A percentile compares a stretch with the other conserved stretches of the same genome.
Conservation (phyloP, 306 rosid genomes). For the Styphnolobium japonicum region DNA sequence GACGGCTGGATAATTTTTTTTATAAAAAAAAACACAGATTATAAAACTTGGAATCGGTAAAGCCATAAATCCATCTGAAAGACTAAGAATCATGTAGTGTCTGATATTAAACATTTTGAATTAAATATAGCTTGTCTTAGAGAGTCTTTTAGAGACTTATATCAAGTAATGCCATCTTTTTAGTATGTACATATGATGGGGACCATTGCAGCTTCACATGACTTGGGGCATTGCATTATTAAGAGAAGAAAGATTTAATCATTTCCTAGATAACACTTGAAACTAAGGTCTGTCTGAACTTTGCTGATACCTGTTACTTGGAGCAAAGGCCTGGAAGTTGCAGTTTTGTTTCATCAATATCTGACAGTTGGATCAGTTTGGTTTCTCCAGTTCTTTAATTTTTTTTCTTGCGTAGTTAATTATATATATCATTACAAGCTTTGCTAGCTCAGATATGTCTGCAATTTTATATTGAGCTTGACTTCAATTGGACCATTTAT, state of each 20-base stretch:
- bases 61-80: no score
- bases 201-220: not conserved
- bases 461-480: not conserved
- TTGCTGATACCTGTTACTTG: not conserved
- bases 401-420: not conserved
- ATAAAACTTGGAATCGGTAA: no score
- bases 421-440: not conserved
- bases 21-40: no score
- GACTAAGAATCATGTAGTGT: no score
- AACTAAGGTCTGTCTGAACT: not conserved
- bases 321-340: not conserved
- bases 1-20: no score
- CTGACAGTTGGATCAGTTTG: not conserved
- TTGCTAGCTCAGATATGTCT: not conserved
- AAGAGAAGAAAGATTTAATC: not conserved
- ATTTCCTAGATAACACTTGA: not conserved
- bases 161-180: not conserved
- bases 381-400: not conserved
- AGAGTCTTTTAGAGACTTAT: not conserved
- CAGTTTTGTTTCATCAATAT: not conserved
- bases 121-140: no score
- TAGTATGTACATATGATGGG: not conserved
- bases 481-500: slow-evolving; percentile 3
- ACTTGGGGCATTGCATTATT: not conserved
- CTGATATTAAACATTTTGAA: no score